These are phyloP conservation scores for Cadophora malorum DNA, from an alignment of 2,329 filamentous ascomycete genomes.

Conservation along the genomic window DNA sequence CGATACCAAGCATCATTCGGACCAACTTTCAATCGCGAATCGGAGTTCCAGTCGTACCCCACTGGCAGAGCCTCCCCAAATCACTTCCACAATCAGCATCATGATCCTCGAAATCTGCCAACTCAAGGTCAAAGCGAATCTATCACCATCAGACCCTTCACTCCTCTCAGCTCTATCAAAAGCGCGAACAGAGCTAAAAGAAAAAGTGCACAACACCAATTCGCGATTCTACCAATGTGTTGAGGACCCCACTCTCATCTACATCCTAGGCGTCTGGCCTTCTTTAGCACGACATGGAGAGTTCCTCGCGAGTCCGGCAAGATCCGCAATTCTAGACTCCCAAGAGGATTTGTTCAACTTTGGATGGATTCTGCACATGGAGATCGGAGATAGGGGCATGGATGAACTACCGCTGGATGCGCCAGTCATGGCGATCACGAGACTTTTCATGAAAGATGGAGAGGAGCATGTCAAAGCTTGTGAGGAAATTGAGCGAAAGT, in stretches of 20 bases:
- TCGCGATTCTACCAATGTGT: conserved; percentile 33
- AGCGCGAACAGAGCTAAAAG: conserved; percentile 23
- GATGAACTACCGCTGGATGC: conserved; percentile 26
- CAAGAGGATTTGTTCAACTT: conserved; percentile 32
- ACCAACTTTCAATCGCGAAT: not conserved
- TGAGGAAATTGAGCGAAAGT: conserved; percentile 14
- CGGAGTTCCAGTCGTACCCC: not conserved
- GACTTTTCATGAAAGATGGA: conserved; percentile 24
- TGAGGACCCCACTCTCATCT: conserved; percentile 30
- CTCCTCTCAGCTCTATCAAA: conserved; percentile 25
- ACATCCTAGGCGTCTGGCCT: conserved; percentile 34
- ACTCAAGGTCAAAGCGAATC: conserved; percentile 26
- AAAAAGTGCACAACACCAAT: conserved; percentile 27
- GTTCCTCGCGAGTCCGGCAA: conserved; percentile 27
- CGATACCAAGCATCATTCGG: too few relatives aligned
- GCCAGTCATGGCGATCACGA: conserved; percentile 27
- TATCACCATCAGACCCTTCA: conserved; percentile 22
- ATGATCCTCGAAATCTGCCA: conserved; percentile 34
- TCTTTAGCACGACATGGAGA: conserved; percentile 25
- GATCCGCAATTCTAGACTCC: conserved; percentile 28
- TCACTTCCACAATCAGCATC: not conserved
- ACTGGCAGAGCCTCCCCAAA: not conserved
- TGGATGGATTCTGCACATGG: conserved; percentile 29
- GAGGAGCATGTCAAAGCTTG: conserved; percentile 13
- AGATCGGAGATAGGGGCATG: conserved; percentile 18